A percentile compares a stretch with the other conserved stretches of the same genome.
Conservation (phyloP, 164 flowering plant genomes). For the Berberis vulgaris region DNA sequence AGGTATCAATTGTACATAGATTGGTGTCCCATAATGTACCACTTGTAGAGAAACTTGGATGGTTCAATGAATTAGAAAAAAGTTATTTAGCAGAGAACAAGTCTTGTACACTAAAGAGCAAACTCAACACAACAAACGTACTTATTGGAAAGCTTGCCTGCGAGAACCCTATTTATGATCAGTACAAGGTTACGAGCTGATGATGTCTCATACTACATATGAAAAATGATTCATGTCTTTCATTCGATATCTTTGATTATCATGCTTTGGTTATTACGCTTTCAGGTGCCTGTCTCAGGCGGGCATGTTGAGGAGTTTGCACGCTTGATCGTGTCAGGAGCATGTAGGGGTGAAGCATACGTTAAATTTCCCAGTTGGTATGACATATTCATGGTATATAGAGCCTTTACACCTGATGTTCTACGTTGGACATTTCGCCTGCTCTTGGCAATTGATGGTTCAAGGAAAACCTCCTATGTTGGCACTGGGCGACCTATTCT, state of each 20-base stretch:
- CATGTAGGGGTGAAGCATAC: conserved; percentile 71
- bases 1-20: no score
- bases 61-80: no score
- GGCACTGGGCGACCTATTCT: conserved; percentile 42
- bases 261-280: background rate
- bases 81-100: no score
- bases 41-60: no score
- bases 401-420: conserved; percentile 65
- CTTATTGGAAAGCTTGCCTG: no score
- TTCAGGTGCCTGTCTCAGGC: conserved; percentile 46
- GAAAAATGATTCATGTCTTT: no score
- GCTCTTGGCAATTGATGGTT: conserved; percentile 32
- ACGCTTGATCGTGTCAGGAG: conserved; percentile 58
- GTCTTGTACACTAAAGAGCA: no score
- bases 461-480: conserved; percentile 24
- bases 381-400: conserved; percentile 62
- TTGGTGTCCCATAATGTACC: no score
- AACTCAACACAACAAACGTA: no score
- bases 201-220: no score
- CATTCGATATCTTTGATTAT: background rate
- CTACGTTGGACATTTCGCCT: conserved; percentile 67
- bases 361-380: conserved; percentile 84
- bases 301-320: conserved; percentile 65
- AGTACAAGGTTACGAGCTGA: no score
- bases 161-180: no score